A percentile compares a stretch with the other conserved stretches of the same genome.
phyloP scores from a whole-genome alignment of 805 yeast species.

The Zygoascus flipseniorum region DNA sequence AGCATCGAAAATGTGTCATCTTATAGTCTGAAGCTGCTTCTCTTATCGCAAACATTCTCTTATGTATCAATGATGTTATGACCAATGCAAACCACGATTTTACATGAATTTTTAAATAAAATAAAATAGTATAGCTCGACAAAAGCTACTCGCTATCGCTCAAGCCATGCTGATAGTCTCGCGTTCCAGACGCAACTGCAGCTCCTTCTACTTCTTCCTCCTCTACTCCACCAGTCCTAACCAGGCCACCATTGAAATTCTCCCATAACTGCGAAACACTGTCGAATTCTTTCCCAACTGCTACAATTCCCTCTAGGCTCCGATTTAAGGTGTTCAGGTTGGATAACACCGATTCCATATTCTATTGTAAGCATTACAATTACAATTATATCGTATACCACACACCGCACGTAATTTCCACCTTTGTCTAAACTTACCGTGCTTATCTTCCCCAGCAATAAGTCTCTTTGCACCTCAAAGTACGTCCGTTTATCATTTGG shows the following conservation, averaged over 20 bases:
- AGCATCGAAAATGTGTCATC: not conserved
- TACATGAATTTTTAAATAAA: not conserved
- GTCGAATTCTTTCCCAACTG: constrained; percentile 71
- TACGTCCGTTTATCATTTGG: constrained; percentile 23
- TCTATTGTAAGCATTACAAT: constrained; percentile 10
- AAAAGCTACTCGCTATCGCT: not conserved
- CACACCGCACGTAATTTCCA: too few species aligned
- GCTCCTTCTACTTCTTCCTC: not conserved
- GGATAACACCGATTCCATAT: constrained; percentile 55
- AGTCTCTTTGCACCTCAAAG: constrained; percentile 54
- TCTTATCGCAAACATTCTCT: not conserved
- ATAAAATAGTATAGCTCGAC: not conserved
- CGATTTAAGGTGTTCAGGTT: constrained; percentile 59
- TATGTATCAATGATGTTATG: not conserved
- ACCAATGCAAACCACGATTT: not conserved
- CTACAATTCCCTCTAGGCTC: constrained; percentile 55
- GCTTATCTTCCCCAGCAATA: constrained; percentile 49
- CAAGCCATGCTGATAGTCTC: not conserved
- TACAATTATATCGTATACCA: too few species aligned
- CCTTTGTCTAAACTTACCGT: constrained; percentile 19
- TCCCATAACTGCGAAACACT: constrained; percentile 65
- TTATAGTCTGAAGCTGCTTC: not conserved
- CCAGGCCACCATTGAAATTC: constrained; percentile 42
- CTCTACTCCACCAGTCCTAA: not conserved
- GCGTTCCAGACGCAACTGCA: not conserved